A percentile compares a stretch with the other conserved stretches of the same genome.
phyloP scores from a whole-genome alignment of 1,284 basidiomycete genomes.

The Wallemia mellicola region DNA sequence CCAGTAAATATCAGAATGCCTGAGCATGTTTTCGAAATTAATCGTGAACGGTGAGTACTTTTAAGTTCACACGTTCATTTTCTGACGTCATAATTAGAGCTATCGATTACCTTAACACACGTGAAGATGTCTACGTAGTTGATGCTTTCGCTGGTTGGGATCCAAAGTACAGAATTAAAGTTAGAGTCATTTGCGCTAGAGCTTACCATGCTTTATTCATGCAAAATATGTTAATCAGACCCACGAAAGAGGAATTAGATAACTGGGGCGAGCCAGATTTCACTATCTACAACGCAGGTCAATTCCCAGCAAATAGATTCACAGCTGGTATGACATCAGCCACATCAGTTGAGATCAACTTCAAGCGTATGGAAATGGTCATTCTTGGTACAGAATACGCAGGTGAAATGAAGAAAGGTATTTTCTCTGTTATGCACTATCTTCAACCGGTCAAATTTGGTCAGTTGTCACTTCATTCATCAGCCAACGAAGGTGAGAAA shows the following conservation, averaged over 20 bases:
- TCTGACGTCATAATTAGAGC: constrained; percentile 19
- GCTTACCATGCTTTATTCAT: constrained; percentile 90
- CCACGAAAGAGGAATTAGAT: constrained; percentile 73
- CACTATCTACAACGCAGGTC: constrained; percentile 99
- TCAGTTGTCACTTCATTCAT: constrained; percentile 95
- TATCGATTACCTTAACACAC: constrained; percentile 96
- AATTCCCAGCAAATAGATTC: constrained; percentile 99
- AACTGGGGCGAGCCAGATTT: constrained; percentile 97
- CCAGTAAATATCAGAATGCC: constrained; percentile 99
- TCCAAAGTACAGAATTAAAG: constrained; percentile 97
- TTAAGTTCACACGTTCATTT: not conserved
- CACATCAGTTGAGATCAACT: constrained; percentile 98
- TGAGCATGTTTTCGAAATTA: constrained; percentile 91
- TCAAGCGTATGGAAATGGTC: constrained; percentile 99
- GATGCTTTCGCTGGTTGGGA: constrained; percentile 98
- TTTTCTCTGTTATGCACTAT: constrained; percentile 99
- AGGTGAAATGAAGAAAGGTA: constrained; percentile 99
- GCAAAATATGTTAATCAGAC: constrained; percentile 98
- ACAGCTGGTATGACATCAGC: constrained; percentile 99
- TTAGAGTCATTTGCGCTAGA: constrained; percentile 90
- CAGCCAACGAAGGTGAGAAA: constrained; percentile 75
- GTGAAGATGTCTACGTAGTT: constrained; percentile 96
- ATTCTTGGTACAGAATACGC: constrained; percentile 99
- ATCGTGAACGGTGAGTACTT: constrained; percentile 43
- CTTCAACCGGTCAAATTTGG: constrained; percentile 96